phyloP scores from a whole-genome alignment of 1,139 yeast genomes.

The Komagataea norvegica region DNA sequence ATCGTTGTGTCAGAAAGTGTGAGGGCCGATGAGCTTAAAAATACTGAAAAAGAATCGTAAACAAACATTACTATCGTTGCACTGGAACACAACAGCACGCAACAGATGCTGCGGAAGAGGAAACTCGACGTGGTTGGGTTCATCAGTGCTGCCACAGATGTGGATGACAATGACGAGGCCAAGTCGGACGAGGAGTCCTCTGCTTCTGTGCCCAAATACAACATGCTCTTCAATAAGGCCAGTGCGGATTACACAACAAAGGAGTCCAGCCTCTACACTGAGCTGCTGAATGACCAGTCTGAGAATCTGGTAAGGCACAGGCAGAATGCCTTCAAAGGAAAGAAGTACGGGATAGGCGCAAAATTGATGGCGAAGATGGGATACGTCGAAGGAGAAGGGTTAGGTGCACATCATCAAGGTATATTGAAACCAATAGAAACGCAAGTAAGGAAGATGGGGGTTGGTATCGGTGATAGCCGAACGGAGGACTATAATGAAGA shows the following conservation, averaged over 20 bases:
- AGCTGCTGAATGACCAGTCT: slow-evolving; percentile 1
- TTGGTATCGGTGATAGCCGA: slow-evolving; percentile 60
- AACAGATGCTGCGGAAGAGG: slow-evolving; percentile 7
- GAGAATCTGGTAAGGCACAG: slow-evolving; percentile 1
- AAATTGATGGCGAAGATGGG: slow-evolving; percentile 80
- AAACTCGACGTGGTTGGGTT: slow-evolving; percentile 3
- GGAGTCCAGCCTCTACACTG: slow-evolving; percentile 2
- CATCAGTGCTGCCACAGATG: neutral
- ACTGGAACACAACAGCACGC: neutral
- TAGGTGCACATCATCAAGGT: slow-evolving; percentile 70
- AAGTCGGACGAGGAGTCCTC: neutral
- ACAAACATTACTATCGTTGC: neutral
- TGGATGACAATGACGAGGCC: neutral
- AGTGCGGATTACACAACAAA: neutral
- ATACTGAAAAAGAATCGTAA: neutral
- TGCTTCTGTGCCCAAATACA: neutral
- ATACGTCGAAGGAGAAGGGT: slow-evolving; percentile 73
- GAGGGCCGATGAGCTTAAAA: neutral
- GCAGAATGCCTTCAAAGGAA: slow-evolving; percentile 20
- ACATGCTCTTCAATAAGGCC: slow-evolving; percentile 6
- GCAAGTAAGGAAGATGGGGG: slow-evolving; percentile 55
- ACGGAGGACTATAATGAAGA: slow-evolving; percentile 15
- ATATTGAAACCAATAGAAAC: slow-evolving; percentile 76
- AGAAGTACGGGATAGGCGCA: slow-evolving; percentile 81
- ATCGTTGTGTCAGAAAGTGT: too few species aligned